Evolutionary conservation across 192 early-diverging fungal species (phyloP), one percentile per base, ranked within the genome.

Genomic region (Cetraspora pellucida): DNA sequence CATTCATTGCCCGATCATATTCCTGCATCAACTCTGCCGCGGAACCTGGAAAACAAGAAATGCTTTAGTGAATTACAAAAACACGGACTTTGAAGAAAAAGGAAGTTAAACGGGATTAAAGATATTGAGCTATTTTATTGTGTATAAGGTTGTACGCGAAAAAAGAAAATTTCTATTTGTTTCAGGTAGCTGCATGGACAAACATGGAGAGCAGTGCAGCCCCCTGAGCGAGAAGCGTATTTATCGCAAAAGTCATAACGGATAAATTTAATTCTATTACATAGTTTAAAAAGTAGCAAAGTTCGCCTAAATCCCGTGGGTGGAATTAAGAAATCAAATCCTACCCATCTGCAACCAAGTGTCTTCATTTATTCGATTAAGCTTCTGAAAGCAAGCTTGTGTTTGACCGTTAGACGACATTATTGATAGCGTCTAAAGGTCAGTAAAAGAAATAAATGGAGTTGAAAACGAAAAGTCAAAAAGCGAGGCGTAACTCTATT

Each of bases 1-100:
- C 90, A 25, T 81, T 84, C 71, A 95, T 86, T 2, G 97, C 96
- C 44, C 92, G 88, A 63, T 98, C 97, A 9, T 85, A 87, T 50
- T 98, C 95, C 61, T 86, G 84, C 92, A 82, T 87, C 27, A 80
- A 73, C n/a, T 82, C 78, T 3, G 75, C 78, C 14, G 54, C 61
- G 9, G 27, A 10, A 0, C 74, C 74, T 76, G 17, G 28, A 43
- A 45, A 13, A 65, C 10, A 65, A 0, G 10, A 23, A 3, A 65
- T 21, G 1, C 19, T 43, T 30, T 65, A 14, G 8, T 19, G 3
- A 37, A 65, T 7, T n/a, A 65, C 17, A 37, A 43, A 1, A n/a
- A 65, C 19, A 65, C 10, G 1, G 10, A 14, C 14, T 17, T 17
- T 30, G 19, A 5, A 30, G 13, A 63, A 63, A 30, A 28, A 63